Base-by-base conservation (phyloP, 2,329 filamentous ascomycete species). In the Drechslerella dactyloides region DNA sequence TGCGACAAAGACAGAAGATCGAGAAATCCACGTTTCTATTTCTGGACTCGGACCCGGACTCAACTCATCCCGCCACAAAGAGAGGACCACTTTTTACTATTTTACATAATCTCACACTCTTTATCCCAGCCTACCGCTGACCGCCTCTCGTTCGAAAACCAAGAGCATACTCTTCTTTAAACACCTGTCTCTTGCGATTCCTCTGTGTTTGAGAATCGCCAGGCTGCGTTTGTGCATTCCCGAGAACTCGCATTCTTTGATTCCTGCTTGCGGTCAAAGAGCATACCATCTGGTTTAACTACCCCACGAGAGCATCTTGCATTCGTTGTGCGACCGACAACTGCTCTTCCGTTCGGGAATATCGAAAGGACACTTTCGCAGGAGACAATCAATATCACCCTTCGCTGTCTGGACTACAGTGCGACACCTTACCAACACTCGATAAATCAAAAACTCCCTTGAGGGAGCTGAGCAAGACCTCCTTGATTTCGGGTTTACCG, bases 221-320 rank as follows among this genome's bases (percentile, higher is more conserved):
- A 72, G 42, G 55, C 68, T 72, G 68, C 60, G 68, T 72, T 65
- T 64, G 68, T 65, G 48, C 60, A 64, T 72, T 72, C 66, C 66
- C 66, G 66, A 70, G 66, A 59, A 52, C 48, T 72, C 56, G 68
- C 68, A 72, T 72, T 72, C 68, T 72, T 72, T 61, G 60, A 51
- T 72, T 72, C 60, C 68, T 72, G 60, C 54, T 65, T 72, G 60
- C 68, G 68, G 68, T 72, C 68, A 72, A 72, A 72, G 60, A 72
- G 55, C 60, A 72, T 72, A 72, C 56, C 68, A 54, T 48, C 55
- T 63, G 60, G 60, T 65, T 72, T 60, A 70, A 72, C 68, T 72
- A 72, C 50, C 56, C 68, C 68, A 72, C 68, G 66, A 64, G 66
- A 54, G 50, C 66, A 54, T 63, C 59, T 37, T 59, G 66, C 63